phyloP scores from a whole-genome alignment of 2,329 filamentous ascomycete genomes.

The Ramularia endophylla region DNA sequence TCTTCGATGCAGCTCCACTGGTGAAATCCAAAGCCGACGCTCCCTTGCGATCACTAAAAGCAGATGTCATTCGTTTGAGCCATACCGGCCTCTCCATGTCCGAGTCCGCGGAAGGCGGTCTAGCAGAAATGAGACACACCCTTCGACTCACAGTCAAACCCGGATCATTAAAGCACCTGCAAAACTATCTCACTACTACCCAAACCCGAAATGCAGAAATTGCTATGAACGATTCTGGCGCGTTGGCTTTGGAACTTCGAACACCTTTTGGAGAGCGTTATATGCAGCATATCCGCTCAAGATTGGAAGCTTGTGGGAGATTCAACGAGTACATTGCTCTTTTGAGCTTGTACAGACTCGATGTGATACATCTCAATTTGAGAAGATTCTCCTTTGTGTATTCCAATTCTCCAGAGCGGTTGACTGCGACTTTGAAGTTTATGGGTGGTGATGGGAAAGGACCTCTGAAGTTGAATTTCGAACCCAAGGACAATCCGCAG shows the following conservation, averaged over 20 bases:
- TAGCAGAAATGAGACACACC: slow-evolving; percentile 32
- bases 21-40: background rate
- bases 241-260: slow-evolving; percentile 57
- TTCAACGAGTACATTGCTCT: slow-evolving; percentile 65
- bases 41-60: background rate
- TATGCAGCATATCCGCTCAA: slow-evolving; percentile 52
- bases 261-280: slow-evolving; percentile 55
- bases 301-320: slow-evolving; percentile 62
- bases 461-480: slow-evolving; percentile 54
- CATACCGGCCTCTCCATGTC: slow-evolving; percentile 17
- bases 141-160: slow-evolving; percentile 33
- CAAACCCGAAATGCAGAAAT: slow-evolving; percentile 53
- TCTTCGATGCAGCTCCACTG: background rate
- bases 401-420: slow-evolving; percentile 27
- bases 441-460: slow-evolving; percentile 32
- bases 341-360: slow-evolving; percentile 54
- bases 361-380: slow-evolving; percentile 55
- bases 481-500: slow-evolving; percentile 35
- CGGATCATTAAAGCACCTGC: slow-evolving; percentile 33
- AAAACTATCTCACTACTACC: slow-evolving; percentile 32
- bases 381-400: slow-evolving; percentile 66
- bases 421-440: slow-evolving; percentile 18
- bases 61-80: slow-evolving; percentile 18
- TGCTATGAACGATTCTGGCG: slow-evolving; percentile 55
- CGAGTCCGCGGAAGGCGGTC: slow-evolving; percentile 1